Base-by-base conservation (phyloP, 2,329 filamentous ascomycete genomes). In the Aspergillus quadrilineatus region DNA sequence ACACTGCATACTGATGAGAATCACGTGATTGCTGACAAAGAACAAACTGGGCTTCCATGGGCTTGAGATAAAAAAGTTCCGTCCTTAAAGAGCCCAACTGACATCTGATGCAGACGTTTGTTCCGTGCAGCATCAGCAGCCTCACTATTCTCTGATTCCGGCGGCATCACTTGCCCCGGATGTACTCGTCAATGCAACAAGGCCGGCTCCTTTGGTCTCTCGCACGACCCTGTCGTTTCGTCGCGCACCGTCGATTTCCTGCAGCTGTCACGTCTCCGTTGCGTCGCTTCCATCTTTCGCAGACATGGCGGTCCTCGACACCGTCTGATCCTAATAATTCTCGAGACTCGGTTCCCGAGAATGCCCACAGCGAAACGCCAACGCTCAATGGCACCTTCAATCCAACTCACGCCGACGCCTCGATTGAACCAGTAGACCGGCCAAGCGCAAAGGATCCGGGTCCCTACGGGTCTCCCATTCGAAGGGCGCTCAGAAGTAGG, bases 381-480 rank as follows among this genome's bases (percentile, higher is more conserved):
- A 45, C 65, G 1, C 42, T 59, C 28, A 63, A 63, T 47, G 26
- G 60, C 26, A 60, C 63, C 17, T 58, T 61, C 10, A 48, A 49
- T n/a, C 17, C 51, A 12, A 14, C 60, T n/a, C 55, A 59, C 29
- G 58, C 64, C 47, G 60, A 54, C 32, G 26, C 63, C 1, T 30
- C 48, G n/a, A 45, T 62, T 2, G 42, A 59, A 17, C 29, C 61
- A 2, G 8, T 56, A 45, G 60, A 64, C 14, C 65, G 59, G 36
- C 30, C 63, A 1, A 61, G 47, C 37, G 66, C 63, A 34, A 67
- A 66, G 14, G 65, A 66, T 8, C 54, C 65, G 12, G 65, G 65
- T 26, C 72, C 72, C 4, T 76, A 77, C 61, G 74, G 74, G 1
- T 76, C 74, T 42, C 73, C 69, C 6, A 55, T 74, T 39, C 73